A percentile compares a stretch with the other conserved stretches of the same genome.
Conservation (phyloP, 257 asterid species). For the Leptodermis oblonga region DNA sequence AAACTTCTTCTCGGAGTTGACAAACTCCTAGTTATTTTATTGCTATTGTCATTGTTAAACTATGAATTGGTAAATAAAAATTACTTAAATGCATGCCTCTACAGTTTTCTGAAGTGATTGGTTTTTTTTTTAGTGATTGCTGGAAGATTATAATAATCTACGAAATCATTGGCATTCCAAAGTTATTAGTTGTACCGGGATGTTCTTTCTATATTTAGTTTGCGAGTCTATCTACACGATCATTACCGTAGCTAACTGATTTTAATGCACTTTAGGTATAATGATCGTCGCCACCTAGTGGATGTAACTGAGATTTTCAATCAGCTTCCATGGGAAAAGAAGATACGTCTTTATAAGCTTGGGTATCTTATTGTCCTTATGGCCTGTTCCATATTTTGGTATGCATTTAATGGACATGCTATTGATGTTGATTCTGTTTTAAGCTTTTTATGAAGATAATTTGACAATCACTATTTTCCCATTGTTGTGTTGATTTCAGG, state of each 20-base stretch:
- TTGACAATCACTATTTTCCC: neutral
- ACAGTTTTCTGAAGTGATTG: neutral
- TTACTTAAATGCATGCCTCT: neutral
- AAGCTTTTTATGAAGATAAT: neutral
- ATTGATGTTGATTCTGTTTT: neutral
- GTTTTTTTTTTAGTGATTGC: neutral
- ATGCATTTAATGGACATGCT: slow-evolving; percentile 13
- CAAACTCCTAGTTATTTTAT: neutral
- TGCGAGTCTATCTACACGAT: neutral
- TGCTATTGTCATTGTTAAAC: neutral
- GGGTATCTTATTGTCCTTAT: slow-evolving; percentile 53
- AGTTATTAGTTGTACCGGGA: neutral
- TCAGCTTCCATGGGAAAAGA: slow-evolving; percentile 69
- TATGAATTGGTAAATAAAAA: neutral
- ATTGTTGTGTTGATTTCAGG: slow-evolving; percentile 32
- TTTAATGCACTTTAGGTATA: slow-evolving; percentile 43
- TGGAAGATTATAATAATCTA: neutral
- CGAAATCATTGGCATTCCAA: neutral
- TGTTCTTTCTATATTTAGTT: neutral
- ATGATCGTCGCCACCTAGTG: slow-evolving; percentile 44
- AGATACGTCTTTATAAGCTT: slow-evolving; percentile 60
- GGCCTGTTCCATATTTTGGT: slow-evolving; percentile 59
- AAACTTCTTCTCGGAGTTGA: neutral
- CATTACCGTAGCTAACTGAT: slow-evolving; percentile 15
- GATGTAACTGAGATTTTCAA: slow-evolving; percentile 92